Base-by-base conservation (phyloP, 2,329 filamentous ascomycete species). In the Byssoonygena ceratinophila region DNA sequence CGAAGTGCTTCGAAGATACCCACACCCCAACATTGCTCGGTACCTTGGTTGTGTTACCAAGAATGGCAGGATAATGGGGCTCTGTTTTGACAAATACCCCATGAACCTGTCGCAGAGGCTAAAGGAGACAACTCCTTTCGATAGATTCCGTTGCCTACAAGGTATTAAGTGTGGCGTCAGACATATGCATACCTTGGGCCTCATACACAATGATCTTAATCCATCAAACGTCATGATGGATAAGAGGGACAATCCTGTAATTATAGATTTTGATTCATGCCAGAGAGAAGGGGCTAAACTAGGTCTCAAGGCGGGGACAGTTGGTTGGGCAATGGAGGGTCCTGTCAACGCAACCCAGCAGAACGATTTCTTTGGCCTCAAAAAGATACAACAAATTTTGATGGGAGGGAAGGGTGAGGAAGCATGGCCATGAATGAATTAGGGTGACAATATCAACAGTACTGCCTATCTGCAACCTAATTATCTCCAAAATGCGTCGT, bases 291-390 rank as follows among this genome's bases (percentile, higher is more conserved):
- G 25, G 43, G 43, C 27, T 31, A 18, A 46, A 46, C n/a, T 46
- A 32, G 43, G 43, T 20, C 23, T 29, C 25, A 46, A 46, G 31
- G 43, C 43, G n/a, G 43, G 43, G 20, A 46, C 23, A 46, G 27
- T 31, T 31, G 43, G 43, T 31, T 46, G 43, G 43, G 31, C 43
- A 14, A 29, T 46, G 25, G 27, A 51, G 34, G 34, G 14, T 18
- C 5, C 47, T 8, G 27, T 43, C 36, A 29, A 31, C 16, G 22
- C 47, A 43, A 40, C 20, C 18, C 22, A 12, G 18, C 14, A 51
- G 47, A 51, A 51, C 14, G 47, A 51, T 22, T 43, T 40, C 36
- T 49, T 49, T 37, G 22, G 46, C 5, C 46, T 49, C 36, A 25
- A 31, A 20, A 49, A 49, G 34, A 37, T 49, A 39, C 29, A 12